Evolutionary conservation across 2,329 filamentous ascomycete genomes (phyloP), one percentile per base, ranked within the genome.

Genomic region (Phaeosphaeria sp.): DNA sequence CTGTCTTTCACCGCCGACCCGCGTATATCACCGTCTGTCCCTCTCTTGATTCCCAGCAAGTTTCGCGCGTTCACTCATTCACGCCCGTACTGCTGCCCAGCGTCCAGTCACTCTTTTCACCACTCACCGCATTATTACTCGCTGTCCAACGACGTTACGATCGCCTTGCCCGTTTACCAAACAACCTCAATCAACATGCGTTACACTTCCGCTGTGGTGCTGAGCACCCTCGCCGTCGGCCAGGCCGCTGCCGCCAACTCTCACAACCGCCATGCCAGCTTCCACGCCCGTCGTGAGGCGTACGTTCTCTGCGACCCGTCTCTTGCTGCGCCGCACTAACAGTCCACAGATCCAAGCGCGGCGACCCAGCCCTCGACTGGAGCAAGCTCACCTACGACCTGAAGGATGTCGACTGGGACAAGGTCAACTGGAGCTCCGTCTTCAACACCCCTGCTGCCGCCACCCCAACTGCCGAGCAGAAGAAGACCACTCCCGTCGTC

Each of bases 1-100:
- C 59, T 55, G 59, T 59, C 66, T 59, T 71, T 69, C 72, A 71
- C 67, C 64, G 53, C 57, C 51, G 30, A 25, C 48, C 45, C 51
- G 57, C 44, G 55, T 69, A 68, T 70, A 63, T 69, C 54, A 57
- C 53, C 62, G 55, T 53, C 55, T 64, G 67, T 65, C 66, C 61
- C 66, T 68, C 67, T 56, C 53, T 61, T 63, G 45, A 18, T 66
- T 60, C 55, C 59, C 63, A 67, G 65, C 64, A 69, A 55, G 33
- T 60, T 66, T 72, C 70, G 64, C 72, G 73, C 74, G 74, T 76
- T 74, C 74, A 76, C 72, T 76, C 74, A 56, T 75, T 76, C 64
- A 76, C 73, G 74, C 72, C 63, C 58, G 66, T 64, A 62, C 69
- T 67, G 57, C 61, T 67, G 57, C 57, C 63, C 56, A 18, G 60